Conservation (phyloP, 129 eudicot species). For the Scalesia atractyloides region DNA sequence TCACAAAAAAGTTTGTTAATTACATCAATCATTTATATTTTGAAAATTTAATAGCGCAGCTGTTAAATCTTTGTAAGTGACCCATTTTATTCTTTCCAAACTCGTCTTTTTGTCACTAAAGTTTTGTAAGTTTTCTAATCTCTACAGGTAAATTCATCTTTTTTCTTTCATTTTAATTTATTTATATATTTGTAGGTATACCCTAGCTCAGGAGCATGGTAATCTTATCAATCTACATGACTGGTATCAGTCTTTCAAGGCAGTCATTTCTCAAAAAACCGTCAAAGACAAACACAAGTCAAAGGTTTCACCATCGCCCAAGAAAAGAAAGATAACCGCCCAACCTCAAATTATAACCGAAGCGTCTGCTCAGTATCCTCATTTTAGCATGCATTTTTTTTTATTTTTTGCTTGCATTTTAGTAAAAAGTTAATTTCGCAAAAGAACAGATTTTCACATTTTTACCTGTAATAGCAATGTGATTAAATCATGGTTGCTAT, state of each 20-base stretch:
- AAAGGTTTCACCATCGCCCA: slow-evolving; percentile 69
- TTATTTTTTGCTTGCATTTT: slow-evolving; percentile 14
- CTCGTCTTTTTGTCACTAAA: not conserved
- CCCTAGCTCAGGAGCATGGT: slow-evolving; percentile 92
- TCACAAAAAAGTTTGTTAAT: not conserved
- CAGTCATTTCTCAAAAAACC: slow-evolving; percentile 30
- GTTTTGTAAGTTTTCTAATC: not conserved
- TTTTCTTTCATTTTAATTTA: not conserved
- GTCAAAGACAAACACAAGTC: slow-evolving; percentile 43
- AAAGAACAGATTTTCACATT: not conserved
- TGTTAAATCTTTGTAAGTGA: not conserved
- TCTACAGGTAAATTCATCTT: not conserved
- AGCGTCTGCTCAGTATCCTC: slow-evolving; percentile 84
- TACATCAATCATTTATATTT: too few species aligned
- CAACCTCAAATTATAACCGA: slow-evolving; percentile 51
- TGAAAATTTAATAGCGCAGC: too few species aligned
- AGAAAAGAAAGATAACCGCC: slow-evolving; percentile 50
- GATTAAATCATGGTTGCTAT: too few species aligned
- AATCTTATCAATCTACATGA: slow-evolving; percentile 90
- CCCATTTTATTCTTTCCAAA: not conserved
- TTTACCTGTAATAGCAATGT: not conserved
- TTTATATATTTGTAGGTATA: slow-evolving; percentile 50
- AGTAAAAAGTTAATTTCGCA: not conserved
- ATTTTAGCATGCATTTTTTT: slow-evolving; percentile 6
- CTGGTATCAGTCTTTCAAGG: slow-evolving; percentile 84